A percentile compares a stretch with the other conserved stretches of the same genome.
phyloP scores from a whole-genome alignment of 148 eudicot genomes.

The Camellia lanceoleosa region DNA sequence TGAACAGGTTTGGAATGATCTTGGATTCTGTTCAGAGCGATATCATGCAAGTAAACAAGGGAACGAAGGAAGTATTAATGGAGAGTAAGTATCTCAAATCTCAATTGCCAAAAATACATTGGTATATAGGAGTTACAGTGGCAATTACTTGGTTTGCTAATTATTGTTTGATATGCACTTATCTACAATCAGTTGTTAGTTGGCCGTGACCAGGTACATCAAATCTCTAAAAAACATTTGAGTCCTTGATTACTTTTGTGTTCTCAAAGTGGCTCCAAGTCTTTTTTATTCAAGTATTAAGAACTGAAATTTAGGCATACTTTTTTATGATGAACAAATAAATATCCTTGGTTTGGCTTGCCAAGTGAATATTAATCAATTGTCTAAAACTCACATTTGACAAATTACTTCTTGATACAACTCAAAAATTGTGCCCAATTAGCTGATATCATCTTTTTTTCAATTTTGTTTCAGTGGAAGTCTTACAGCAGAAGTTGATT shows the following conservation, averaged over 20 bases:
- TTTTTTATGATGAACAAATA: not conserved
- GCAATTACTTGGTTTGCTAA: conserved; percentile 5
- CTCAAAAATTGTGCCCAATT: not conserved
- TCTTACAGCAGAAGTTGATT: conserved; percentile 67
- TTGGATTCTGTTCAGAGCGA: conserved; percentile 90
- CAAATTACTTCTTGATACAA: conserved; percentile 4
- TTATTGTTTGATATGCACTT: not conserved
- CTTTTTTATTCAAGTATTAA: not conserved
- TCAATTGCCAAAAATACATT: not conserved
- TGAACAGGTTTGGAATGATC: conserved; percentile 79
- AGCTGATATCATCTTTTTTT: not conserved
- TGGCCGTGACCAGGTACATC: not conserved
- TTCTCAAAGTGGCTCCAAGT: not conserved
- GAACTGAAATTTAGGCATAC: not conserved
- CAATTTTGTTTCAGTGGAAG: conserved; percentile 56
- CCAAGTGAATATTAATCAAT: not conserved
- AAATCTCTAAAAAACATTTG: not conserved
- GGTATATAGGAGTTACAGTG: not conserved
- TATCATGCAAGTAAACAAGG: conserved; percentile 83
- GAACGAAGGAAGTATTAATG: conserved; percentile 74
- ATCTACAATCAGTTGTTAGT: not conserved
- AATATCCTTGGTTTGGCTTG: not conserved
- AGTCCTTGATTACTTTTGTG: not conserved
- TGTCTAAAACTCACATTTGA: not conserved
- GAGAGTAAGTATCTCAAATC: conserved; percentile 50